Conservation (phyloP, 306 rosid genomes). For the Urtica urens region DNA sequence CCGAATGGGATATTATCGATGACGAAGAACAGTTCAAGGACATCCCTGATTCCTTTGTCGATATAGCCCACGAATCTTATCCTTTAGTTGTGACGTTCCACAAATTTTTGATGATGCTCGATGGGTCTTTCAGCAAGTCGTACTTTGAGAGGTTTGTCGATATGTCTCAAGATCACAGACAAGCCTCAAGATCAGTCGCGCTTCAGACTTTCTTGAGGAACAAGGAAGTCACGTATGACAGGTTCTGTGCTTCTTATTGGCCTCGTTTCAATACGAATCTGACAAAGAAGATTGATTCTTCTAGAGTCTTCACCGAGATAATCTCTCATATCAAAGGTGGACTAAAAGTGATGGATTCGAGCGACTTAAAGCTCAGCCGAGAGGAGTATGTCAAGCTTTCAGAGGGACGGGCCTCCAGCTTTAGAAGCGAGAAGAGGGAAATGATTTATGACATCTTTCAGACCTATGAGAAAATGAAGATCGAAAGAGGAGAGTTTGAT, state of each 20-base stretch:
- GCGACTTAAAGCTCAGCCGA: constrained; percentile 34
- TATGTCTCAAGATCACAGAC: constrained; percentile 10
- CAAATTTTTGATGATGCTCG: constrained; percentile 77
- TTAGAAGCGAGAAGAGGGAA: constrained; percentile 35
- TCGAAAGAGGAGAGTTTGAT: constrained; percentile 55
- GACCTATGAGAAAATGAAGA: constrained; percentile 57
- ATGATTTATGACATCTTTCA: constrained; percentile 40
- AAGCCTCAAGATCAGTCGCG: constrained; percentile 34
- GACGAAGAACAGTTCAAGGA: constrained; percentile 31
- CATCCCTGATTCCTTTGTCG: constrained; percentile 42
- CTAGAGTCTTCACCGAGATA: constrained; percentile 56
- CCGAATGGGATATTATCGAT: constrained; percentile 33
- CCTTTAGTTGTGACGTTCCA: constrained; percentile 80
- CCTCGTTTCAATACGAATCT: constrained; percentile 44
- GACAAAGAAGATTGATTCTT: constrained; percentile 49
- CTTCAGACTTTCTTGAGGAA: constrained; percentile 39
- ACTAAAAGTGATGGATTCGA: constrained; percentile 20
- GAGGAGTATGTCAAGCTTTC: constrained; percentile 37
- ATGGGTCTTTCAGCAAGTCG: constrained; percentile 55
- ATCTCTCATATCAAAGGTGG: constrained; percentile 72
- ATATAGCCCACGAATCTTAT: constrained; percentile 35
- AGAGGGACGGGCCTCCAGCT: constrained; percentile 31
- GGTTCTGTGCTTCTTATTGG: constrained; percentile 55
- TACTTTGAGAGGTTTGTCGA: constrained; percentile 52
- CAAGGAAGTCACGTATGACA: constrained; percentile 58